Evolutionary conservation across 306 rosid genomes (phyloP), one percentile per base, ranked within the genome.

Genomic region (Boehmeria nivea): DNA sequence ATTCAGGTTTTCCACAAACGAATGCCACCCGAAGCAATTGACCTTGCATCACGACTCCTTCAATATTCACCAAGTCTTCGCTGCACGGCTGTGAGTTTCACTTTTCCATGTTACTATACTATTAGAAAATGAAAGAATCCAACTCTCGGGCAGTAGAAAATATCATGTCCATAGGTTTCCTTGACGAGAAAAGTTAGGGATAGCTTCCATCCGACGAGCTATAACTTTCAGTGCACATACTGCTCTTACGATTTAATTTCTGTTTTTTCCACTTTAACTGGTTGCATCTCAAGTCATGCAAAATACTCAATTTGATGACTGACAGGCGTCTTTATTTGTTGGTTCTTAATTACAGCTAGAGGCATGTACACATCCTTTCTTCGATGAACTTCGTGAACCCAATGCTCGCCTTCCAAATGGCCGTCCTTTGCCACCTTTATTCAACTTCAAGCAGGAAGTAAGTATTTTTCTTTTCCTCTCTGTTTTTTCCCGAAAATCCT

Each of bases 1-100:
- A 45, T 69, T 74, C 73, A 91, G 98, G 86, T 91, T 67, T 91
- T 91, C 75, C 91, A 78, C 67, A 84, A 87, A 72, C 75, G 89
- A 64, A 91, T 82, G 96, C 98, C 98, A 44, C 96, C 98, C 17
- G 95, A 87, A 78, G 98, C 96, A 64, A 87, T 91, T 69, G 98
- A 91, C 76, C 96, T 91, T 65, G 85, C 96, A 56, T 87, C 95
- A 50, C 80, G 98, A 70, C 96, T 91, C 73, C 95, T 91, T 61
- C 98, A 91, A 63, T 91, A 91, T 77, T 91, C 98, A 12, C 98
- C 98, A 6, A 88, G 86, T 71, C 83, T 87, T 54, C 93, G 98
- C 42, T 91, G 94, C 72, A 82, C 82, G 36, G 94, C 96, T 6
- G 98, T 87, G 68, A 83, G 94, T 85, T 43, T 54, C 51, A 52